These are phyloP conservation scores for Fusarium longipes DNA, from an alignment of 2,329 filamentous ascomycete genomes.

Conservation along the genomic window DNA sequence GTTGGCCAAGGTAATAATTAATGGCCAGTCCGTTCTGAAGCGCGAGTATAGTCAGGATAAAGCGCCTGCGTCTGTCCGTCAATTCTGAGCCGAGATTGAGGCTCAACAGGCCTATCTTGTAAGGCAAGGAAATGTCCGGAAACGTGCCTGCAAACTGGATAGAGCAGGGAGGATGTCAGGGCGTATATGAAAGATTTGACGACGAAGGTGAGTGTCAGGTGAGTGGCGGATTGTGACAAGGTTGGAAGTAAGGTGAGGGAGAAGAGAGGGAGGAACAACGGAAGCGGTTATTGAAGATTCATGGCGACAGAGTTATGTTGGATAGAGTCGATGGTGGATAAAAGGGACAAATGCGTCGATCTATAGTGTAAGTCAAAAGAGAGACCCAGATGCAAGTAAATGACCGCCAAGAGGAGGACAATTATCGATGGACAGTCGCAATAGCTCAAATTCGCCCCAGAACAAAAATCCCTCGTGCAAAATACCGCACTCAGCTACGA, in stretches of 20 bases:
- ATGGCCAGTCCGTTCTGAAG: conserved; percentile 3
- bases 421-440: conserved; percentile 9
- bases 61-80: conserved; percentile 15
- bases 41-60: conserved; percentile 2
- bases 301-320: conserved; percentile 32
- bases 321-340: conserved; percentile 4
- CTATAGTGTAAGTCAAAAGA: conserved; percentile 11
- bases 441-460: conserved; percentile 17
- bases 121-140: conserved; percentile 6
- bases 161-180: conserved; percentile 13
- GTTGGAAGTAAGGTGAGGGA: conserved; percentile 20
- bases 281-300: conserved; percentile 40
- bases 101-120: conserved; percentile 4
- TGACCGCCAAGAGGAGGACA: conserved; percentile 37
- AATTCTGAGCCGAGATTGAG: conserved; percentile 18
- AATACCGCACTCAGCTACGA: conserved; percentile 16
- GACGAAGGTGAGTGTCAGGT: conserved; percentile 30
- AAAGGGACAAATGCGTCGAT: conserved; percentile 22
- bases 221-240: conserved; percentile 35
- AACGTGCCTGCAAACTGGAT: not conserved
- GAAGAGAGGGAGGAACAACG: conserved; percentile 10
- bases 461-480: conserved; percentile 29
- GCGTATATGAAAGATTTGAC: conserved; percentile 27
- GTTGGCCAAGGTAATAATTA: conserved; percentile 7
- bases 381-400: conserved; percentile 35